Evolutionary conservation across 106 monocot species (phyloP).

Genomic region (Dendrobium chrysotoxum): DNA sequence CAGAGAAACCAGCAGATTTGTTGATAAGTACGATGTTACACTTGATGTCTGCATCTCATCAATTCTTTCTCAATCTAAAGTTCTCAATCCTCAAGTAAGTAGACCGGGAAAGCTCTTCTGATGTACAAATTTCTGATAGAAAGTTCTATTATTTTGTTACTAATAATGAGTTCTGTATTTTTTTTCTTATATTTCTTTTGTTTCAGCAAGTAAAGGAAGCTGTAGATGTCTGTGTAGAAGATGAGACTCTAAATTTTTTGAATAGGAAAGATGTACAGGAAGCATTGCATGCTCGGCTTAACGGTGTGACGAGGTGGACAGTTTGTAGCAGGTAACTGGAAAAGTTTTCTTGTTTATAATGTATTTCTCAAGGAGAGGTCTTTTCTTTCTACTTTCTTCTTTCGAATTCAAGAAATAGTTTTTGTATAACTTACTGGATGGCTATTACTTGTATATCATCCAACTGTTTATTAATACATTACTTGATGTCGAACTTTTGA

Average conservation of each 20-base stretch:
- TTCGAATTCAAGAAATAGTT: not conserved
- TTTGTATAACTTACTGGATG: too few relatives aligned
- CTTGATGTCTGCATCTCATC: slow-evolving; percentile 96
- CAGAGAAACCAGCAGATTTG: slow-evolving; percentile 88
- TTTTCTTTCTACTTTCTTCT: not conserved
- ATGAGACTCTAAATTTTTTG: slow-evolving; percentile 82
- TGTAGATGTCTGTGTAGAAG: slow-evolving; percentile 95
- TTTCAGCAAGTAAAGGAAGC: slow-evolving; percentile 54
- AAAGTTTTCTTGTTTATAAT: not conserved
- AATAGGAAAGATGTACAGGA: slow-evolving; percentile 89
- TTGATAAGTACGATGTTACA: slow-evolving; percentile 98
- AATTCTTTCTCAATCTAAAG: slow-evolving; percentile 65
- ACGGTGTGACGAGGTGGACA: slow-evolving; percentile 53
- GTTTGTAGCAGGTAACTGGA: slow-evolving; percentile 80
- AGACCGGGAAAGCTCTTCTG: not conserved
- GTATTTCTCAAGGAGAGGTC: not conserved
- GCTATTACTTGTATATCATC: too few relatives aligned
- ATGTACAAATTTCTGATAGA: not conserved
- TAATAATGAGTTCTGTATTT: not conserved
- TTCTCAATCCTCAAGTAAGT: slow-evolving; percentile 71
- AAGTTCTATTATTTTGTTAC: not conserved
- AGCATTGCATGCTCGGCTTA: slow-evolving; percentile 66
- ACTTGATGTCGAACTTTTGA: too few relatives aligned
- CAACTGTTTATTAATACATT: too few relatives aligned
- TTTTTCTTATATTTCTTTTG: not conserved